Evolutionary conservation across 768 basidiomycete genomes (phyloP).

Genomic region (Phanerodontia chrysosporium): DNA sequence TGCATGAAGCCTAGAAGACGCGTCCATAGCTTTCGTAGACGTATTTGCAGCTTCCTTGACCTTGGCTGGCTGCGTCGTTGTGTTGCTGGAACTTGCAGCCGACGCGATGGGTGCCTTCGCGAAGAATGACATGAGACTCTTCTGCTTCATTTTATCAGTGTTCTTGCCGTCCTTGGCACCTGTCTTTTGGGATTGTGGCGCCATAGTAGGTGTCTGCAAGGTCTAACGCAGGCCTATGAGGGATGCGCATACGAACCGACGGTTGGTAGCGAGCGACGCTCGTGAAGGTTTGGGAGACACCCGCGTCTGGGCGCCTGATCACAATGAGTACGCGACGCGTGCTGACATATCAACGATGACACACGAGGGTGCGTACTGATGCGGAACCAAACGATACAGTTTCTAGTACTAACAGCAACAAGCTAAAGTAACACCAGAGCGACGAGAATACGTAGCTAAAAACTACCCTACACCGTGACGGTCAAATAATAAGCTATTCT

Average conservation of each 20-base stretch:
- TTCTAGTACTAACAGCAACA: too few relatives aligned
- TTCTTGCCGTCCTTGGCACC: neutral
- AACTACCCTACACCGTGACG: too few relatives aligned
- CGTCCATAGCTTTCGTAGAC: neutral
- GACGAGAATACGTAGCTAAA: too few relatives aligned
- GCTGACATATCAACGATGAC: neutral
- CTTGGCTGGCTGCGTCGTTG: neutral
- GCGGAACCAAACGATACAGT: neutral
- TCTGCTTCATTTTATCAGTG: slow-evolving; percentile 51
- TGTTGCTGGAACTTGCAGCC: neutral
- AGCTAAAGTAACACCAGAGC: neutral
- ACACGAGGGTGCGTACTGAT: neutral
- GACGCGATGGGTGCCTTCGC: slow-evolving; percentile 21
- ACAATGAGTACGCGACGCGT: slow-evolving; percentile 5
- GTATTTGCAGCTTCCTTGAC: neutral
- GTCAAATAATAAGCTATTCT: slow-evolving; percentile 6
- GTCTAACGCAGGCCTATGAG: too few relatives aligned
- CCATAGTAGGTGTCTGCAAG: neutral
- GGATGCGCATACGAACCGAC: too few relatives aligned
- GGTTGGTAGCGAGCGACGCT: neutral
- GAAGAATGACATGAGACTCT: slow-evolving; percentile 71
- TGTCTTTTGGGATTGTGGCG: neutral
- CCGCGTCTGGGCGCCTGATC: neutral
- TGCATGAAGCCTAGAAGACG: neutral
- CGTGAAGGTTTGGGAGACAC: slow-evolving; percentile 1